Percentiles rank a stretch among this genome's conserved stretches.
Conservation (phyloP, 1,284 basidiomycete species). For the Leccinum fuscescens region DNA sequence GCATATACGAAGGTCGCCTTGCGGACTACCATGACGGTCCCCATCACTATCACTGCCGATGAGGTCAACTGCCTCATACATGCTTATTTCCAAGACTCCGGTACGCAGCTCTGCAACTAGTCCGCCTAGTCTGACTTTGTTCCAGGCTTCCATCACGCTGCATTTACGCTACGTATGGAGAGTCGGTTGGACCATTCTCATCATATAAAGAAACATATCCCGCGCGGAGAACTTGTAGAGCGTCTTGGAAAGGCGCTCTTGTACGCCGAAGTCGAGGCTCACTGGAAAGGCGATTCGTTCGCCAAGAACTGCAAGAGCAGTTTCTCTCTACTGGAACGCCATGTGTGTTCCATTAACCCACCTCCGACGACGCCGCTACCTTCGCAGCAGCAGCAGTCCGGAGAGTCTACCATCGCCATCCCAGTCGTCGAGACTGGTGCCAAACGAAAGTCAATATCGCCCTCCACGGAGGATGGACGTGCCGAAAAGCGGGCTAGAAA, state of each 20-base stretch:
- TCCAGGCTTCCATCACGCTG: slow-evolving; percentile 71
- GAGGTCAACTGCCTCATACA: slow-evolving; percentile 84
- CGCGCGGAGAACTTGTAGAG: slow-evolving; percentile 79
- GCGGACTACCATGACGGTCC: slow-evolving; percentile 35
- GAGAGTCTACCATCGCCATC: slow-evolving; percentile 13
- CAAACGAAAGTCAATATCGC: slow-evolving; percentile 52
- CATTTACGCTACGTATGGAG: slow-evolving; percentile 72
- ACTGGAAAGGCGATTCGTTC: slow-evolving; percentile 63
- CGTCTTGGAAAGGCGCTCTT: slow-evolving; percentile 78
- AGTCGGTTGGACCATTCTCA: slow-evolving; percentile 65
- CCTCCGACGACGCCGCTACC: slow-evolving; percentile 25
- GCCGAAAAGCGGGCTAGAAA: slow-evolving; percentile 52
- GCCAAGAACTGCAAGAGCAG: slow-evolving; percentile 60
- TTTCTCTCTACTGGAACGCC: slow-evolving; percentile 71
- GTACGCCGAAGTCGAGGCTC: slow-evolving; percentile 81
- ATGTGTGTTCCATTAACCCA: slow-evolving; percentile 58
- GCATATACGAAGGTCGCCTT: slow-evolving; percentile 10
- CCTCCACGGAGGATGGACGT: slow-evolving; percentile 43
- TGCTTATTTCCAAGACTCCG: slow-evolving; percentile 78
- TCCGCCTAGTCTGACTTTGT: slow-evolving; percentile 7
- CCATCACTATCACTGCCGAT: slow-evolving; percentile 70
- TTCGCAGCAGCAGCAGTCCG: slow-evolving; percentile 19
- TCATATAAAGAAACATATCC: slow-evolving; percentile 66
- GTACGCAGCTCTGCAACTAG: slow-evolving; percentile 35
- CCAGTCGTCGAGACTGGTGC: slow-evolving; percentile 14